Evolutionary conservation across 1,284 basidiomycete species (phyloP), one percentile per base, ranked within the genome.

Genomic region (Ceratobasidium sp.): DNA sequence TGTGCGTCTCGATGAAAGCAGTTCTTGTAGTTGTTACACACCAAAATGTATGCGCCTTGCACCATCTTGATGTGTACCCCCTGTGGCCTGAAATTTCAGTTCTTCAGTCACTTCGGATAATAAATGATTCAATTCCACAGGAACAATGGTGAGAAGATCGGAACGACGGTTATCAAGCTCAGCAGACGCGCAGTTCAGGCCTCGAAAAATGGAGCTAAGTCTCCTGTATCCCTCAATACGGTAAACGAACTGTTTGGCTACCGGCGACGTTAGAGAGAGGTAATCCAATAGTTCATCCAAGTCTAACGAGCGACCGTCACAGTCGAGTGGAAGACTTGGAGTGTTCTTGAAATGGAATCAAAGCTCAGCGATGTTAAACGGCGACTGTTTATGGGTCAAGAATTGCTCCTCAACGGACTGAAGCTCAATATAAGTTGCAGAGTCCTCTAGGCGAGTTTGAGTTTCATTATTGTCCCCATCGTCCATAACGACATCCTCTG

Each of bases 21-120:
- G n/a, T n/a, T n/a, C n/a, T n/a, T n/a, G n/a, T n/a, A n/a, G n/a
- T n/a, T n/a, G 20, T n/a, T 23, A 20, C 1, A 20, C 23, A 61
- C 60, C 60, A 39, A 39, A 61, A n/a, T 61, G 60, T 39, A 61
- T 42, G 60, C 60, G 60, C 6, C 60, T 26, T 39, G 39, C 12
- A 3, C 60, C 60, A 18, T 61, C 28, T 6, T 39, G 28, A 18
- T 61, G 60, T 5, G 40, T 39, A 20, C 60, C 60, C 6, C 3
- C 13, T 15, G 10, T 61, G 10, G 33, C 15, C 60, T 61, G 60
- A 4, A 12, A 4, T 39, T 61, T 13, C 3, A 39, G 20, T 39
- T 61, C 60, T 7, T 4, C 3, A 6, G 12, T 33, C 20, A 28
- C 60, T 15, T 26, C 60, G 33, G 40, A 10, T 18, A 61, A 13